Percentiles rank a stretch among this genome's conserved stretches.
Evolutionary conservation across 1,284 basidiomycete species (phyloP).

Genomic region (Trichosporon sp.): DNA sequence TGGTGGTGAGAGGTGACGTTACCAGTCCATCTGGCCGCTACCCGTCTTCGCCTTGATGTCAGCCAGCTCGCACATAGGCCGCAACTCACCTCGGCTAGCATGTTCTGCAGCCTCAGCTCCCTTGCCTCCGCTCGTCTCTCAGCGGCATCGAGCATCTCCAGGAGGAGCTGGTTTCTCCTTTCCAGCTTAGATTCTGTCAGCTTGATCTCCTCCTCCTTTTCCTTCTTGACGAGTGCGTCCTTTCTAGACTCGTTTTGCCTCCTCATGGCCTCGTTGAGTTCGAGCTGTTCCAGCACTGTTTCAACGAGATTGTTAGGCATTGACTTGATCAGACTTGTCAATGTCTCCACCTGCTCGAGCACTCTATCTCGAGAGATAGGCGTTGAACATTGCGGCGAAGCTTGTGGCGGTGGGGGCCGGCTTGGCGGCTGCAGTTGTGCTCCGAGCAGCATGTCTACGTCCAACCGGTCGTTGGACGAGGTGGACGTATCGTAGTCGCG

Average conservation of each 20-base stretch:
- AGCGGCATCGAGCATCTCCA: slow-evolving; percentile 14
- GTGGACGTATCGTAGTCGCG: background rate
- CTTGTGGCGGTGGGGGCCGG: background rate
- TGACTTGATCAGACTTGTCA: background rate
- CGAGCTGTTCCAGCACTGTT: background rate
- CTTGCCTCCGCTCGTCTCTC: slow-evolving; percentile 13
- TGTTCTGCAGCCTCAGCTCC: slow-evolving; percentile 13
- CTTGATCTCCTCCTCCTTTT: background rate
- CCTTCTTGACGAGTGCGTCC: background rate
- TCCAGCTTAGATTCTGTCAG: background rate
- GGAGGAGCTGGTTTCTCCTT: slow-evolving; percentile 3
- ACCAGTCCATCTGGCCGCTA: slow-evolving; percentile 20
- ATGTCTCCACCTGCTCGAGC: slow-evolving; percentile 6
- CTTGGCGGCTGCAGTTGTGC: background rate
- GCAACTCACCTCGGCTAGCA: slow-evolving; percentile 17
- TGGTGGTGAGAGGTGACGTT: too few species aligned
- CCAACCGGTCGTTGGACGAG: background rate
- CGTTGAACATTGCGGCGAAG: background rate
- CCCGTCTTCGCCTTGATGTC: slow-evolving; percentile 14
- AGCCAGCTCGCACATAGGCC: background rate
- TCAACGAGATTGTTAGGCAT: slow-evolving; percentile 3
- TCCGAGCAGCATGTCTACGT: slow-evolving; percentile 4
- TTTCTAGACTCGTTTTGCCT: background rate
- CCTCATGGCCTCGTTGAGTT: background rate
- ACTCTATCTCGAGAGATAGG: background rate